These are phyloP conservation scores for Lojkania enalia DNA, from an alignment of 2,329 filamentous ascomycete genomes.

Conservation along the genomic window DNA sequence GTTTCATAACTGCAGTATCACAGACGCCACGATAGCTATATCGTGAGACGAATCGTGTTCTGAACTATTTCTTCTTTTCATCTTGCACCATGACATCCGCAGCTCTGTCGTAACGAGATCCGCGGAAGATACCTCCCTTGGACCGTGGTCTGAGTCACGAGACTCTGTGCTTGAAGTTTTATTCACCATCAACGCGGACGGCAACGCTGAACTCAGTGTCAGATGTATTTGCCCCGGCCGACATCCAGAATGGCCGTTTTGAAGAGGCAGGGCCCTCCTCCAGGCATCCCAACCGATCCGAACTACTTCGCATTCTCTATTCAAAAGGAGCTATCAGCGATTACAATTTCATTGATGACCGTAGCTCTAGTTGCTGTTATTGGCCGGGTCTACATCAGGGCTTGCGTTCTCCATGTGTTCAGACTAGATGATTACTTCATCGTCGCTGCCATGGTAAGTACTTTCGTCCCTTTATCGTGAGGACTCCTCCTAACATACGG, in stretches of 20 bases:
- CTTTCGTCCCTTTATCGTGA: neutral
- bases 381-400: slow-evolving; percentile 11
- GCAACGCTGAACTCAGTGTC: too few species aligned
- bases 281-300: slow-evolving; percentile 9
- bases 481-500: neutral
- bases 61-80: too few species aligned
- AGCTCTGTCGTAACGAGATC: too few species aligned
- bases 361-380: slow-evolving; percentile 6
- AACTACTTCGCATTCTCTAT: slow-evolving; percentile 10
- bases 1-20: too few species aligned
- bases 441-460: slow-evolving; percentile 39
- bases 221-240: too few species aligned
- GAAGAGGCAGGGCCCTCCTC: slow-evolving; percentile 1
- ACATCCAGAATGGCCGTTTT: slow-evolving; percentile 5
- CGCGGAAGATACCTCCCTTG: too few species aligned
- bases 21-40: too few species aligned
- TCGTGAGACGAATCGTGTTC: too few species aligned
- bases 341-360: slow-evolving; percentile 5
- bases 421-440: slow-evolving; percentile 54
- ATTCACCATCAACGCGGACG: too few species aligned
- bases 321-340: slow-evolving; percentile 8
- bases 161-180: too few species aligned
- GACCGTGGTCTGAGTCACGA: too few species aligned
- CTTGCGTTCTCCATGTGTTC: slow-evolving; percentile 47
- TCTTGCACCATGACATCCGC: too few species aligned